A percentile compares a stretch with the other conserved stretches of the same genome.
Evolutionary conservation across 495 filamentous ascomycete species (phyloP).

Genomic region (Cryomyces minteri): DNA sequence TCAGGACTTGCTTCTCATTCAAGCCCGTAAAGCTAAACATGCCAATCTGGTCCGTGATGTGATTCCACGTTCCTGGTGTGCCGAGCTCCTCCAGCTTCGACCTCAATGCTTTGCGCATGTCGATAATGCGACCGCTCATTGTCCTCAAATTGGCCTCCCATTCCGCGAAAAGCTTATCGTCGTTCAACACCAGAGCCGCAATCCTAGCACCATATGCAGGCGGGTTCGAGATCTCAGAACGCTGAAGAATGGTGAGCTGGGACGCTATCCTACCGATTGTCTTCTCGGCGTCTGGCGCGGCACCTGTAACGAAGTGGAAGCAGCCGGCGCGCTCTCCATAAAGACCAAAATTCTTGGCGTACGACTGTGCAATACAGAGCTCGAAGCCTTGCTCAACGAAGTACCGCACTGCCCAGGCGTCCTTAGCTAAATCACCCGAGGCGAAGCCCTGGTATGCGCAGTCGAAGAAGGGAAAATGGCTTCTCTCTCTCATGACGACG

Average conservation of each 20-base stretch:
- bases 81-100: slow-evolving; percentile 59
- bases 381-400: slow-evolving; percentile 94
- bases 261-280: slow-evolving; percentile 51
- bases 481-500: slow-evolving; percentile 45
- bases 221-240: slow-evolving; percentile 92
- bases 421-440: slow-evolving; percentile 66
- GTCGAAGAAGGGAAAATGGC: slow-evolving; percentile 98
- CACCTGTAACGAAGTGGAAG: slow-evolving; percentile 83
- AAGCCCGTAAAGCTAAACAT: slow-evolving; percentile 98
- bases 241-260: slow-evolving; percentile 87
- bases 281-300: slow-evolving; percentile 43
- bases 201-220: slow-evolving; percentile 88
- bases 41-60: slow-evolving; percentile 96
- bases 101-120: slow-evolving; percentile 65
- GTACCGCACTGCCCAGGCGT: slow-evolving; percentile 81
- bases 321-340: slow-evolving; percentile 93
- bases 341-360: slow-evolving; percentile 97
- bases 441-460: slow-evolving; percentile 97
- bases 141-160: slow-evolving; percentile 87
- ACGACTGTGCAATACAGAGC: slow-evolving; percentile 86
- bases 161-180: slow-evolving; percentile 62
- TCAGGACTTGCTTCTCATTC: slow-evolving; percentile 66
- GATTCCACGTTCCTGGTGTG: slow-evolving; percentile 84
- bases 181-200: slow-evolving; percentile 67
- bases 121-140: slow-evolving; percentile 86